These are phyloP conservation scores for Adiantum capillusveneris DNA, from an alignment of 75 land plant genomes.

Conservation along the genomic window DNA sequence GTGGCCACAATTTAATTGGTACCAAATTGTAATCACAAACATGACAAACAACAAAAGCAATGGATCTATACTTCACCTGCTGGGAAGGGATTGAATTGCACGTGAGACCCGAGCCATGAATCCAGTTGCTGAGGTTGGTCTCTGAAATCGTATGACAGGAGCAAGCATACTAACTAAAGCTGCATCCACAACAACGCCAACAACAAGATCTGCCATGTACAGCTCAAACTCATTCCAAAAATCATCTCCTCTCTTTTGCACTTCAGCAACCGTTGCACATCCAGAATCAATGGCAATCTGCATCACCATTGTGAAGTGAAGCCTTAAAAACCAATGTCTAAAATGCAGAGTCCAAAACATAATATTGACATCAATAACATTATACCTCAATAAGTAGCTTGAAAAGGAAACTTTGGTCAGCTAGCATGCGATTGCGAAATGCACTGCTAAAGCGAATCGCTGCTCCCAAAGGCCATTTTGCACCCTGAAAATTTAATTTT, in stretches of 20 bases:
- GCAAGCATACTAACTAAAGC: slow-evolving; percentile 87
- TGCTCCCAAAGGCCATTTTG: slow-evolving; percentile 59
- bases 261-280: slow-evolving; percentile 98
- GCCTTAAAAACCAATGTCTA: background rate
- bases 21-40: too few relatives aligned
- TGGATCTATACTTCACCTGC: slow-evolving; percentile 86
- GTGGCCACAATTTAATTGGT: too few relatives aligned
- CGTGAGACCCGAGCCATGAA: slow-evolving; percentile 38
- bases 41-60: background rate
- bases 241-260: slow-evolving; percentile 92
- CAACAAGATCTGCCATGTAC: slow-evolving; percentile 82
- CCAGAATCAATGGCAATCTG: slow-evolving; percentile 92
- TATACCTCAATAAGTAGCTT: slow-evolving; percentile 82
- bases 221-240: slow-evolving; percentile 98
- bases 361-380: background rate
- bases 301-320: background rate
- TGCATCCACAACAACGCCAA: slow-evolving; percentile 77
- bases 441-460: slow-evolving; percentile 44
- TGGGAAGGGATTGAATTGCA: slow-evolving; percentile 70
- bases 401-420: slow-evolving; percentile 90
- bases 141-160: slow-evolving; percentile 73
- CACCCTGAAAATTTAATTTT: slow-evolving; percentile 9
- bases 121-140: slow-evolving; percentile 41
- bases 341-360: background rate
- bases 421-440: slow-evolving; percentile 83